phyloP scores from a whole-genome alignment of 225 moss, liverwort and hornwort species.

The Physcomitrellopsis africana region DNA sequence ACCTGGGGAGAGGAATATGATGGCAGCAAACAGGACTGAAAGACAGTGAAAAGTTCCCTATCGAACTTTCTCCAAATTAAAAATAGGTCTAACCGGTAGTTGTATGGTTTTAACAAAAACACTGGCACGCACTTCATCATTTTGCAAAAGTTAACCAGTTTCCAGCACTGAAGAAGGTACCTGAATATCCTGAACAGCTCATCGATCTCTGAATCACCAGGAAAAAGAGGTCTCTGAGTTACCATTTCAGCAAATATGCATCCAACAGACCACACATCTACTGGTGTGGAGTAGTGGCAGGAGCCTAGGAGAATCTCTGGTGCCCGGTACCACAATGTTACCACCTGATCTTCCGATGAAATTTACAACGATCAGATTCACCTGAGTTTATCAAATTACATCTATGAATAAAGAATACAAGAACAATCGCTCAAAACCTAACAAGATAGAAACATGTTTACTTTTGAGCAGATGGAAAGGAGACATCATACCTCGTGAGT shows the following conservation, averaged over 20 bases:
- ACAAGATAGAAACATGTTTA: neutral
- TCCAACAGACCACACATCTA: slow-evolving; percentile 96
- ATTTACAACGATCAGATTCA: slow-evolving; percentile 9
- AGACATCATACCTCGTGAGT: slow-evolving; percentile 85
- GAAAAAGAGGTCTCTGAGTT: slow-evolving; percentile 88
- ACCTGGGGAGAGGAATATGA: neutral
- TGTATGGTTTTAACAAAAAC: slow-evolving; percentile 2
- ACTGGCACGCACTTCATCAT: neutral
- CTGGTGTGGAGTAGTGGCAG: slow-evolving; percentile 90
- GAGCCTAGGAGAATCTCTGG: slow-evolving; percentile 93
- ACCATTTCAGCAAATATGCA: slow-evolving; percentile 99
- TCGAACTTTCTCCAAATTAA: neutral
- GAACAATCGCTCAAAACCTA: neutral
- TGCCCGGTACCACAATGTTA: slow-evolving; percentile 94
- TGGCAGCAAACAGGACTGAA: neutral
- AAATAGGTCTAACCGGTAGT: neutral
- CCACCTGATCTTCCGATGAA: slow-evolving; percentile 58
- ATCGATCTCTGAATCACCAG: slow-evolving; percentile 94
- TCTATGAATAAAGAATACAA: neutral
- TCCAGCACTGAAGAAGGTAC: slow-evolving; percentile 36
- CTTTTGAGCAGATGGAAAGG: neutral
- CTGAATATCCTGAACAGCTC: slow-evolving; percentile 97
- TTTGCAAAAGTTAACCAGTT: neutral
- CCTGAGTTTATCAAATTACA: slow-evolving; percentile 18
- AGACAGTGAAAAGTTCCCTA: neutral